These are phyloP conservation scores for Tetracladium setigerum DNA, from an alignment of 495 filamentous ascomycete genomes.

Conservation along the genomic window DNA sequence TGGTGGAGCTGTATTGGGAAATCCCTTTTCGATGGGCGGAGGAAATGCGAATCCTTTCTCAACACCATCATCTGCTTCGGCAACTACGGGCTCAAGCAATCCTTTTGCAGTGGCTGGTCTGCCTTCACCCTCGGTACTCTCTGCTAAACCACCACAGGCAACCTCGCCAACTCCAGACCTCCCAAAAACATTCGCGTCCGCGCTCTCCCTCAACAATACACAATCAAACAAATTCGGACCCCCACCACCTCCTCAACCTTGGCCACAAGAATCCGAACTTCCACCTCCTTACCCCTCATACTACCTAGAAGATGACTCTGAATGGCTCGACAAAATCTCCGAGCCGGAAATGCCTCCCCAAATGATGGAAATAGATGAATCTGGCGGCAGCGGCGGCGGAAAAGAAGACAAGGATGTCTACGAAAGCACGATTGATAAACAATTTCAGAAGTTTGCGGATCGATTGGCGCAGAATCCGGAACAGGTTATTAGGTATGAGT, in stretches of 20 bases:
- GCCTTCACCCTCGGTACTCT: constrained; percentile 18
- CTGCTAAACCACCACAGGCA: constrained; percentile 23
- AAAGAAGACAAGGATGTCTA: constrained; percentile 77
- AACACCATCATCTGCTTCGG: constrained; percentile 23
- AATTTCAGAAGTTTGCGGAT: constrained; percentile 89
- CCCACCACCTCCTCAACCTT: constrained; percentile 51
- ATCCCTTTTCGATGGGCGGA: constrained; percentile 37
- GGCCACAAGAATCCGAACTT: constrained; percentile 59
- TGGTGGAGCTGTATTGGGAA: constrained; percentile 21
- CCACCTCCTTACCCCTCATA: constrained; percentile 65
- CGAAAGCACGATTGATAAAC: constrained; percentile 75
- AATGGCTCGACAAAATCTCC: constrained; percentile 57
- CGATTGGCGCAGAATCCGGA: constrained; percentile 85
- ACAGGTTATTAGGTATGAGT: constrained; percentile 91
- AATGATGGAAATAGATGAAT: constrained; percentile 50
- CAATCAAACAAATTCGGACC: constrained; percentile 33
- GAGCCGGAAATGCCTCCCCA: constrained; percentile 35
- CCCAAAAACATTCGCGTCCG: constrained; percentile 63
- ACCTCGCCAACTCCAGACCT: constrained; percentile 29
- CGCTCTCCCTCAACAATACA: constrained; percentile 41
- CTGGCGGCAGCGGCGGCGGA: constrained; percentile 32
- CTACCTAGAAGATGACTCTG: constrained; percentile 82
- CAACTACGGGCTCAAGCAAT: constrained; percentile 16
- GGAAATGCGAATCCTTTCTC: constrained; percentile 50
- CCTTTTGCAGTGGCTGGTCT: constrained; percentile 26